Evolutionary conservation across 768 basidiomycete genomes (phyloP).

Genomic region (Tylopilus felleus): DNA sequence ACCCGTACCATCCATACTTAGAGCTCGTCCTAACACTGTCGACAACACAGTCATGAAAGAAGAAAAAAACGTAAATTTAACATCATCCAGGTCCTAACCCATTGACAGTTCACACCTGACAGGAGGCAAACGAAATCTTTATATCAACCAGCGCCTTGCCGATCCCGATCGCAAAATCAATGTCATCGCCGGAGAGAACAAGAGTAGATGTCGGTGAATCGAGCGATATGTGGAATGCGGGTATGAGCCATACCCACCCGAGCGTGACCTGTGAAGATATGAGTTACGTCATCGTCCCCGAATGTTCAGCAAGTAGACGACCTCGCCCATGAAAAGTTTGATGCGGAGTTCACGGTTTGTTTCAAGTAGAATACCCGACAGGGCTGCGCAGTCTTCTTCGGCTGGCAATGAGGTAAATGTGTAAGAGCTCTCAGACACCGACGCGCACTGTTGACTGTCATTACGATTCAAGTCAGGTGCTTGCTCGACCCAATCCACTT

Average conservation of each 20-base stretch:
- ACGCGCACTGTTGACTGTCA: not conserved
- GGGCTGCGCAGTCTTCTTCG: constrained; percentile 13
- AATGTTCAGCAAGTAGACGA: constrained; percentile 20
- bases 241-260: constrained; percentile 87
- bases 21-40: not conserved
- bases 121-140: constrained; percentile 60
- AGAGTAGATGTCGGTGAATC: constrained; percentile 38
- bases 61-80: not conserved
- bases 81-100: not conserved
- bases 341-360: constrained; percentile 64
- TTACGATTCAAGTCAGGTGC: not conserved
- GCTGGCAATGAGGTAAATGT: not conserved
- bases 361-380: constrained; percentile 56
- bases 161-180: constrained; percentile 77
- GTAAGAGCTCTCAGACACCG: constrained; percentile 3
- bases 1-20: not conserved
- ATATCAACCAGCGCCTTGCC: constrained; percentile 67
- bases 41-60: no score
- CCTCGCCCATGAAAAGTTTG: constrained; percentile 73
- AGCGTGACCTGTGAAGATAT: constrained; percentile 54
- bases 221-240: constrained; percentile 72
- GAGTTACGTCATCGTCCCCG: not conserved
- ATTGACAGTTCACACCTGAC: constrained; percentile 23
- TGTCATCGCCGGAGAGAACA: constrained; percentile 53
- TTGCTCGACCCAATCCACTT: constrained; percentile 39